Evolutionary conservation across 2,329 filamentous ascomycete species (phyloP).

Genomic region (Dryadomyces quercivorus): DNA sequence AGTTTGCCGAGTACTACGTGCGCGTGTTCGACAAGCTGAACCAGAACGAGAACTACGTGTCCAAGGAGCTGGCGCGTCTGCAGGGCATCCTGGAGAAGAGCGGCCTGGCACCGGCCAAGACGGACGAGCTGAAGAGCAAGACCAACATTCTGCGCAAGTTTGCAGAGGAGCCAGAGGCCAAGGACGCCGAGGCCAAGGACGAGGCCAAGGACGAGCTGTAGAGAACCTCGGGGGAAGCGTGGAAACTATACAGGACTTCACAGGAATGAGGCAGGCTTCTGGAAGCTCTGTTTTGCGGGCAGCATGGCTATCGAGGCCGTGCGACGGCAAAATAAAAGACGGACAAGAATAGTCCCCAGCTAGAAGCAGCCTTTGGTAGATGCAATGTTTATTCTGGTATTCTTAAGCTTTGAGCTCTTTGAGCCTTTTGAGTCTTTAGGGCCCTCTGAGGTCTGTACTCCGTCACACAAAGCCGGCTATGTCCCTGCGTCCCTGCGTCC

Average conservation of each 20-base stretch:
- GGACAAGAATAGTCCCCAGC: too few species aligned
- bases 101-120: constrained; percentile 70
- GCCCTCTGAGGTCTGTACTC: too few species aligned
- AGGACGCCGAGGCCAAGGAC: background rate
- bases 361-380: background rate
- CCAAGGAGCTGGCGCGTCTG: constrained; percentile 76
- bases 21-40: constrained; percentile 78
- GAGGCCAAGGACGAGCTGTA: constrained; percentile 1
- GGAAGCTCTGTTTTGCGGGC: background rate
- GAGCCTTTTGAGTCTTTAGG: too few species aligned
- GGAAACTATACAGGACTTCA: background rate
- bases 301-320: background rate
- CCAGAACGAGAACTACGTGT: constrained; percentile 63
- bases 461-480: too few species aligned
- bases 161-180: constrained; percentile 37
- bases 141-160: constrained; percentile 83
- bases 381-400: too few species aligned
- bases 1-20: constrained; percentile 89
- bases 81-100: constrained; percentile 76
- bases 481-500: too few species aligned
- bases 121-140: constrained; percentile 76
- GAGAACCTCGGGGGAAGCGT: background rate
- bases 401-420: too few species aligned
- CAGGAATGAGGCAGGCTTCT: too few species aligned
- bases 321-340: too few species aligned